Base-by-base conservation (phyloP, 441 rosid species). In the Arabidopsis lyrata region DNA sequence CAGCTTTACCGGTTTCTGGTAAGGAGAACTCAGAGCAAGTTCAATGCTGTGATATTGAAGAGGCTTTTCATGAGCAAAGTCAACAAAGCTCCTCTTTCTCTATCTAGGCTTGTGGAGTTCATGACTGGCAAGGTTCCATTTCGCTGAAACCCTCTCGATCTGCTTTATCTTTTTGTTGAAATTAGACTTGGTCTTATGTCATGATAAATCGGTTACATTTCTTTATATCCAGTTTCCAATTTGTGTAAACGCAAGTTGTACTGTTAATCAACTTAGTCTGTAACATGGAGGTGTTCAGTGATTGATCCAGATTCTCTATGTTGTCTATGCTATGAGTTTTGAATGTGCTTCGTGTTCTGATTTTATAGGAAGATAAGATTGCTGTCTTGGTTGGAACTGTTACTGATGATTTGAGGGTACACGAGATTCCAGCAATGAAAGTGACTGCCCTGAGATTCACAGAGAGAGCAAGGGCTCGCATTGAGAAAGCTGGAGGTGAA, bases 401-500 rank as follows among this genome's bases (percentile, higher is more conserved):
- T 6, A 95, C 99, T 0, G 96, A 92, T 84, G 99, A 95, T 47
- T 75, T 86, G 56, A 87, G 99, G 82, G 88, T 85, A 24, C 86
- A 95, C 42, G 97, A 92, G 48, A 91, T 92, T 42, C 97, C 98
- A 0, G 84, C 95, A 0, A 44, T 95, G 77, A 95, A 95, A 68
- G 87, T 95, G 10, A 87, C 95, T 14, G 97, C 98, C 39, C 74
- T 95, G 82, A 89, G 88, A 80, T 95, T 95, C 64, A 90, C 97
- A 0, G 95, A 95, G 82, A 90, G 95, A 0, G 93, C 92, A 0
- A 88, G 97, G 45, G 98, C 97, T 11, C 78, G 97, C 80, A 92
- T 95, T 44, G 98, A 89, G 88, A 92, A 92, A 78, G 95, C 95
- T 31, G 98, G 98, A 14, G 99, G 99, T 16, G 98, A 95, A 78